Conservation (phyloP, 441 rosid species). For the Sinapis alba region DNA sequence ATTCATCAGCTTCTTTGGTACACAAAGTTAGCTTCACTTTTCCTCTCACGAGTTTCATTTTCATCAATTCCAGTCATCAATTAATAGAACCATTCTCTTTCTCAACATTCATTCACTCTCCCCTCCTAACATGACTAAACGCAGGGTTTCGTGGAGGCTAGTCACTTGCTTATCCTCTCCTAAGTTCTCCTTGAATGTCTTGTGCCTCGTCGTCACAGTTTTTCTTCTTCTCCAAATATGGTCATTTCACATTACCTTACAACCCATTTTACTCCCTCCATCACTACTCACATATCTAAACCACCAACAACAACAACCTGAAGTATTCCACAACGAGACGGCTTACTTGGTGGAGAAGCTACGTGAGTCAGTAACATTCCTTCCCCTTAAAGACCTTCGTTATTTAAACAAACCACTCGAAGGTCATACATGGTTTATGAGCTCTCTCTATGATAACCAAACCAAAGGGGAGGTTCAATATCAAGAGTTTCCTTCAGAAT, state of each 20-base stretch:
- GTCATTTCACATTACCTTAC: constrained; percentile 39
- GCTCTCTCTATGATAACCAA: constrained; percentile 61
- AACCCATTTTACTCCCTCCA: constrained; percentile 20
- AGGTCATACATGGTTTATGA: constrained; percentile 91
- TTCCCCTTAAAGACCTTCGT: constrained; percentile 73
- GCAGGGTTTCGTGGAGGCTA: too few relatives aligned
- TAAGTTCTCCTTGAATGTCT: constrained; percentile 42
- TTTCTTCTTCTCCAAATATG: constrained; percentile 53
- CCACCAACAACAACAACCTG: constrained; percentile 25
- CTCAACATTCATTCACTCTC: neutral
- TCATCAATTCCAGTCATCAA: constrained; percentile 8
- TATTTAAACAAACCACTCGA: constrained; percentile 47
- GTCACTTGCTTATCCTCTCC: constrained; percentile 29
- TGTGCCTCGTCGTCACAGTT: constrained; percentile 41
- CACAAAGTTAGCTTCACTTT: constrained; percentile 9
- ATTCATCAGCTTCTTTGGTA: constrained; percentile 25
- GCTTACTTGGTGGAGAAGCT: constrained; percentile 48
- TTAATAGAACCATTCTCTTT: constrained; percentile 3
- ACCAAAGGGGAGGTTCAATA: constrained; percentile 65
- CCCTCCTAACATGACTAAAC: constrained; percentile 7
- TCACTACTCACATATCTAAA: constrained; percentile 25
- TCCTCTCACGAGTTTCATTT: constrained; percentile 35
- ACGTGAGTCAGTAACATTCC: constrained; percentile 60
- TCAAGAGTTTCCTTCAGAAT: constrained; percentile 64
- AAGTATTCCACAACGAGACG: constrained; percentile 7